A percentile compares a stretch with the other conserved stretches of the same genome.
Evolutionary conservation across 2,329 filamentous ascomycete genomes (phyloP).

Genomic region (Leptosphaerulina australis): DNA sequence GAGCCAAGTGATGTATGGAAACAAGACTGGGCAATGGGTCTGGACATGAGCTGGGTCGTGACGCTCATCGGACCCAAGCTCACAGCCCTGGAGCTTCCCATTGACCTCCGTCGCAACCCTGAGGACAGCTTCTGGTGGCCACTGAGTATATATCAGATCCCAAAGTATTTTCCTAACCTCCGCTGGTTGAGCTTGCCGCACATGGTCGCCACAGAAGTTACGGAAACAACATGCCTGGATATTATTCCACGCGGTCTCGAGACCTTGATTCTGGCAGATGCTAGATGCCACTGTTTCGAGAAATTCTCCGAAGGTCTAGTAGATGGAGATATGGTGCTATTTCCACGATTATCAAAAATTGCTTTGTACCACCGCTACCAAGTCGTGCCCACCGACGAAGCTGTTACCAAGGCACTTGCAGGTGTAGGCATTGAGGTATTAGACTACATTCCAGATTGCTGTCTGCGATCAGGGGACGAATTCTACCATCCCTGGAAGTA

Average conservation of each 20-base stretch:
- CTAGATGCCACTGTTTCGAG: neutral
- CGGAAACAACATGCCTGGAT: neutral
- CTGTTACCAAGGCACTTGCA: neutral
- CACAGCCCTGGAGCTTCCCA: neutral
- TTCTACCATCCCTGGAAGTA: conserved; percentile 6
- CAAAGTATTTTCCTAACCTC: neutral
- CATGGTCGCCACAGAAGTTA: neutral
- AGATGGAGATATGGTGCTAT: neutral
- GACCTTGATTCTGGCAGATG: neutral
- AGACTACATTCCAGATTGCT: conserved; percentile 1
- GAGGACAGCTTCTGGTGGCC: neutral
- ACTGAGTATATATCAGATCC: neutral
- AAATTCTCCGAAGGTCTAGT: neutral
- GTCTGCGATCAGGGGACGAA: neutral
- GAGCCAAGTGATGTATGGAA: neutral
- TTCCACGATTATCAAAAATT: neutral
- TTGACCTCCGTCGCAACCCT: neutral
- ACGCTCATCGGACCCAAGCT: neutral
- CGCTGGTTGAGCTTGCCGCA: conserved; percentile 3
- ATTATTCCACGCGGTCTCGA: neutral
- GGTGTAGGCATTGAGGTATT: neutral
- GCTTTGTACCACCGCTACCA: neutral
- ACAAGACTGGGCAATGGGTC: neutral
- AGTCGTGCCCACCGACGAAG: neutral
- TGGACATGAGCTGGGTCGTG: neutral